Percentiles rank a stretch among this genome's conserved stretches.
Evolutionary conservation across 176 grass and related monocot genomes (phyloP).

Genomic region (Oryza australiensis): DNA sequence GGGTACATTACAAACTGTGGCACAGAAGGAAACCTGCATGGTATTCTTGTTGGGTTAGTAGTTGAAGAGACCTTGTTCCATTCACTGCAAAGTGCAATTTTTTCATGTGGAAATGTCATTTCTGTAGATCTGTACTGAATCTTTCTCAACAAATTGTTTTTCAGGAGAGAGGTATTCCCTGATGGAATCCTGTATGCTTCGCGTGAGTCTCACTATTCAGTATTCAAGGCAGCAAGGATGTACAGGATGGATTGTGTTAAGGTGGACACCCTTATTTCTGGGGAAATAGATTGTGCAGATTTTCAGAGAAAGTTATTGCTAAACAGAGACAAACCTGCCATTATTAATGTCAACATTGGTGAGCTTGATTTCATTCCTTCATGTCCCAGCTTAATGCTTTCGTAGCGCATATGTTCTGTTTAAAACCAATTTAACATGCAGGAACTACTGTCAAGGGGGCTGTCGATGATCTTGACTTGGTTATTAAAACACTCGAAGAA

Average conservation of each 20-base stretch:
- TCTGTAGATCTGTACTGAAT: not conserved
- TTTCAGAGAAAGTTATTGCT: slow-evolving; percentile 56
- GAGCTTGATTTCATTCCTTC: slow-evolving; percentile 21
- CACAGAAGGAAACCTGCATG: slow-evolving; percentile 89
- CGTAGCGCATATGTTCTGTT: slow-evolving; percentile 8
- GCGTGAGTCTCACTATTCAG: slow-evolving; percentile 78
- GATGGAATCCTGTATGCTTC: slow-evolving; percentile 80
- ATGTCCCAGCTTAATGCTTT: not conserved
- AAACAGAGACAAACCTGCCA: slow-evolving; percentile 79
- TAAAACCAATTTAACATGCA: slow-evolving; percentile 36
- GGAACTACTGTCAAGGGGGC: slow-evolving; percentile 90
- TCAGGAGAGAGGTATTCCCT: slow-evolving; percentile 80
- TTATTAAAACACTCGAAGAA: slow-evolving; percentile 84
- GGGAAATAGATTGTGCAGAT: slow-evolving; percentile 76
- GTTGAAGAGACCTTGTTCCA: slow-evolving; percentile 12
- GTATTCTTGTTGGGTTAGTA: slow-evolving; percentile 85
- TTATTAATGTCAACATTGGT: slow-evolving; percentile 91
- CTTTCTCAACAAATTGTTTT: slow-evolving; percentile 23
- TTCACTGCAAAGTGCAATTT: not conserved
- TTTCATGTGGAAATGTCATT: slow-evolving; percentile 8
- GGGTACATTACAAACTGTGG: slow-evolving; percentile 95
- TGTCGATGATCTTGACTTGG: slow-evolving; percentile 84
- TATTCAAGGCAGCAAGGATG: slow-evolving; percentile 95
- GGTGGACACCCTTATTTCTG: slow-evolving; percentile 68
- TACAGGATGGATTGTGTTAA: slow-evolving; percentile 90